These are phyloP conservation scores for Aaosphaeria arxii DNA, from an alignment of 2,329 filamentous ascomycete species.

Conservation along the genomic window DNA sequence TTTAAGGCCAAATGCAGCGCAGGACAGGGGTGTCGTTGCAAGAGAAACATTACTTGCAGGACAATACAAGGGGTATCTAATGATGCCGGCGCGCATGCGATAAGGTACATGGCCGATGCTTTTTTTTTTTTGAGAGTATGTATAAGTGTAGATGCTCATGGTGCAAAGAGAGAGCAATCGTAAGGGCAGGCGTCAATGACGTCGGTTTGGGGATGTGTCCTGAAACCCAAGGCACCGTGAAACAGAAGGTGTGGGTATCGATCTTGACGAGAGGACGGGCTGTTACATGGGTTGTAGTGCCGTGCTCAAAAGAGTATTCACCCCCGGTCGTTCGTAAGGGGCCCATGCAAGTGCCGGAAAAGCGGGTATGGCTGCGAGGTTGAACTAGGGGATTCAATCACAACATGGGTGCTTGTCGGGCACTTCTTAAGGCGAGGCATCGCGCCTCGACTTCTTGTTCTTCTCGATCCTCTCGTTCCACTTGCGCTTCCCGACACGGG, in stretches of 20 bases:
- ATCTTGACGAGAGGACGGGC: conserved; percentile 4
- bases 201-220: conserved; percentile 2
- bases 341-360: conserved; percentile 31
- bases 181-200: not conserved
- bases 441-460: conserved; percentile 38
- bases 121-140: conserved; percentile 7
- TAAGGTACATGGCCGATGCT: not conserved
- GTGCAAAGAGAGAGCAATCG: not conserved
- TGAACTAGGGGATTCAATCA: conserved; percentile 16
- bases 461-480: conserved; percentile 49
- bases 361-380: conserved; percentile 26
- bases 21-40: conserved; percentile 1
- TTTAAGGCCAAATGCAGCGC: not conserved
- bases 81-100: conserved; percentile 3
- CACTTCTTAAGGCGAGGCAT: conserved; percentile 36
- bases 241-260: conserved; percentile 13
- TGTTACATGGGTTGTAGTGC: conserved; percentile 18
- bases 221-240: conserved; percentile 25
- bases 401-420: conserved; percentile 7
- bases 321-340: conserved; percentile 31
- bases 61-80: conserved; percentile 9
- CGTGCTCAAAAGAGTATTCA: conserved; percentile 22
- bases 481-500: conserved; percentile 75
- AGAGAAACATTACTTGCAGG: conserved; percentile 10
- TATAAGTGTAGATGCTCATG: conserved; percentile 4